A percentile compares a stretch with the other conserved stretches of the same genome.
Evolutionary conservation across 768 basidiomycete genomes (phyloP).

Genomic region (Boletellus emodensis): DNA sequence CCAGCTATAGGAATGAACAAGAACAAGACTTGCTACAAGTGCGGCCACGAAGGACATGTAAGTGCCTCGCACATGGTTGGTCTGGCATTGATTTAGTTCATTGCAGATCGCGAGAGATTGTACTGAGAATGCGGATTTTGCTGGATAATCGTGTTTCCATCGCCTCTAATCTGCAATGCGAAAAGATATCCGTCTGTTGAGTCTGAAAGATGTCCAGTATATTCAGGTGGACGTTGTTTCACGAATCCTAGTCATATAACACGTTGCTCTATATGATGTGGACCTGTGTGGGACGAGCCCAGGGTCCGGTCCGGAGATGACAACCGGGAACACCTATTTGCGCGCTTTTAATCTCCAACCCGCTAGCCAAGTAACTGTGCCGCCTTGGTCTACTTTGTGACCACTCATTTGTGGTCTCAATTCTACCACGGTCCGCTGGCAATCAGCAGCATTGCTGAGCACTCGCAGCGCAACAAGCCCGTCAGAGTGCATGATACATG

Average conservation of each 20-base stretch:
- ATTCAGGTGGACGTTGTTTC: constrained; percentile 14
- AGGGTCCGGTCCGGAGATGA: constrained; percentile 13
- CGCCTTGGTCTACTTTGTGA: not conserved
- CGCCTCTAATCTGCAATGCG: constrained; percentile 1
- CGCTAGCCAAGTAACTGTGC: not conserved
- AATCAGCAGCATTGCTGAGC: no score
- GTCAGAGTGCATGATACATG: no score
- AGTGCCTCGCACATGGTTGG: constrained; percentile 27
- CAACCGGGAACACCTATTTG: constrained; percentile 9
- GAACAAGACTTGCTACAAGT: constrained; percentile 84
- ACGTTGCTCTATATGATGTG: not conserved
- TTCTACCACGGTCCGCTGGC: not conserved
- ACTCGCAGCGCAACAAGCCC: no score
- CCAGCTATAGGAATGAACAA: constrained; percentile 45
- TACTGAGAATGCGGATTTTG: constrained; percentile 51
- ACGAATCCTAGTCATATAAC: constrained; percentile 2
- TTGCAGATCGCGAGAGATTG: constrained; percentile 63
- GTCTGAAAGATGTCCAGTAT: constrained; percentile 17
- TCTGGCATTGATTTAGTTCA: constrained; percentile 4
- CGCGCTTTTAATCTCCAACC: not conserved
- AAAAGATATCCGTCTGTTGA: constrained; percentile 11
- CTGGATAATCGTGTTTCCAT: constrained; percentile 35
- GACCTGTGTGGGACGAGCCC: not conserved
- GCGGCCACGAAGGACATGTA: constrained; percentile 85
- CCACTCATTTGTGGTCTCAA: not conserved